Conservation (phyloP, 106 monocot genomes). For the Acorus gramineus region DNA sequence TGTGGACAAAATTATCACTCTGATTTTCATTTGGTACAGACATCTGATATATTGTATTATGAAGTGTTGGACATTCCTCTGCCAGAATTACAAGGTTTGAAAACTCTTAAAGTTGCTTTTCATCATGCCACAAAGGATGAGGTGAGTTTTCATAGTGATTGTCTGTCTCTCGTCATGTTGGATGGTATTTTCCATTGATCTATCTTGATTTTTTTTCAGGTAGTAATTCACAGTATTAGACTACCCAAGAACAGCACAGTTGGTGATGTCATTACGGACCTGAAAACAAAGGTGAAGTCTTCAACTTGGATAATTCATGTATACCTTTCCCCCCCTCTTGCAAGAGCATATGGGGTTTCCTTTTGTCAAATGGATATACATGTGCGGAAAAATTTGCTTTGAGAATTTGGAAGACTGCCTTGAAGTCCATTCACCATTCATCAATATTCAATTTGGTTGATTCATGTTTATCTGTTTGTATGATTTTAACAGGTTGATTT, state of each 20-base stretch:
- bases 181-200: no score
- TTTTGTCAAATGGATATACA: no score
- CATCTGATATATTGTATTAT: slow-evolving; percentile 94
- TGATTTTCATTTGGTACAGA: slow-evolving; percentile 29
- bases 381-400: no score
- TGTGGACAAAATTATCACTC: no score
- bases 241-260: slow-evolving; percentile 93
- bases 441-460: no score
- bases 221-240: slow-evolving; percentile 73
- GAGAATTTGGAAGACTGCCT: no score
- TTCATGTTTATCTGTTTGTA: not conserved
- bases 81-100: slow-evolving; percentile 84
- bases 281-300: slow-evolving; percentile 70
- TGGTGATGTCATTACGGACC: slow-evolving; percentile 80
- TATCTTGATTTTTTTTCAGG: slow-evolving; percentile 30
- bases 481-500: slow-evolving; percentile 57
- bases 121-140: slow-evolving; percentile 93
- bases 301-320: not conserved
- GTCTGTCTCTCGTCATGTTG: no score
- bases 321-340: not conserved
- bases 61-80: slow-evolving; percentile 95
- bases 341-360: no score
- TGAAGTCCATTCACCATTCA: no score
- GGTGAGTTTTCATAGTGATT: slow-evolving; percentile 19
- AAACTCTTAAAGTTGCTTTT: slow-evolving; percentile 97